Percentiles rank a stretch among this genome's conserved stretches.
Evolutionary conservation across 805 yeast species (phyloP).

Genomic region (Ogataea paradorogensis): DNA sequence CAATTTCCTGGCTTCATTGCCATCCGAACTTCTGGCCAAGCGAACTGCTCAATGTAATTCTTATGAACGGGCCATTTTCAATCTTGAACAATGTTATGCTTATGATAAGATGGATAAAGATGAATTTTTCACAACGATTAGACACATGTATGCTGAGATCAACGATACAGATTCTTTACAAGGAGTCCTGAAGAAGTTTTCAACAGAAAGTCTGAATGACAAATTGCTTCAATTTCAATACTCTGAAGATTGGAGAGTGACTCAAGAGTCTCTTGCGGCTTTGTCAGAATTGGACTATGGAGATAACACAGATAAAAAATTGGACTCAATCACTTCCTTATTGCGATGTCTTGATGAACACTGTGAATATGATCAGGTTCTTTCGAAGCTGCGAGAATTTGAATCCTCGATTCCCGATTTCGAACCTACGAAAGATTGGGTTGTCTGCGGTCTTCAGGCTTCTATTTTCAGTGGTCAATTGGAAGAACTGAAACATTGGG

Average conservation of each 20-base stretch:
- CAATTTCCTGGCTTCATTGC: constrained; percentile 50
- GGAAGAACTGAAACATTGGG: constrained; percentile 55
- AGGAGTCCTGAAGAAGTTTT: constrained; percentile 74
- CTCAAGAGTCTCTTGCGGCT: constrained; percentile 79
- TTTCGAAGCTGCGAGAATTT: constrained; percentile 45
- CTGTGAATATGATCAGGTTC: constrained; percentile 67
- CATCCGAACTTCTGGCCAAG: constrained; percentile 68
- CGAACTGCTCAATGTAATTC: constrained; percentile 81
- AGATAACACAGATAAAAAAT: constrained; percentile 20
- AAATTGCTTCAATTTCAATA: constrained; percentile 79
- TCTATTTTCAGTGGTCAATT: constrained; percentile 64
- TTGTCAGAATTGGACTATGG: constrained; percentile 41
- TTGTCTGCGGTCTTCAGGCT: constrained; percentile 69
- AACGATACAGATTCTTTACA: constrained; percentile 89
- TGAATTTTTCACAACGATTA: constrained; percentile 51
- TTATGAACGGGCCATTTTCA: constrained; percentile 82
- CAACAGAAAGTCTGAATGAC: constrained; percentile 67
- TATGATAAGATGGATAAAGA: constrained; percentile 33
- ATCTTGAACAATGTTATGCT: constrained; percentile 74
- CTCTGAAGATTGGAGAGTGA: constrained; percentile 81
- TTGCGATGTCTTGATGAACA: constrained; percentile 72
- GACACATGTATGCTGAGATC: constrained; percentile 77
- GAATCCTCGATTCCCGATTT: constrained; percentile 22
- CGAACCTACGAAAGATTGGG: constrained; percentile 51
- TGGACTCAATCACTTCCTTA: constrained; percentile 50